Evolutionary conservation across 371 early-diverging fungal species (phyloP).

Genomic region (Saksenaea oblongispora): DNA sequence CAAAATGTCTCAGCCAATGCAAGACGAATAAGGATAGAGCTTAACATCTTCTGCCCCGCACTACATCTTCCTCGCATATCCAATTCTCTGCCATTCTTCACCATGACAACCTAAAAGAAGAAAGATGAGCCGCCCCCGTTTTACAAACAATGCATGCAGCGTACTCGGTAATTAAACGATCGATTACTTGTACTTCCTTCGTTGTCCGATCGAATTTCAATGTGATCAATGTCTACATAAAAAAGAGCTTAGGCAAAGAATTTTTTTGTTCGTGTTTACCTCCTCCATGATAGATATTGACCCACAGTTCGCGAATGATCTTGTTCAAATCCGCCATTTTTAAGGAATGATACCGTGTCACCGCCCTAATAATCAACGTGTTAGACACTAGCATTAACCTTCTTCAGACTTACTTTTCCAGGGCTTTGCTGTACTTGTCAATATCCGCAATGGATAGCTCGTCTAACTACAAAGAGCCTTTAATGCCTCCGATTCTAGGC

Average conservation of each 20-base stretch:
- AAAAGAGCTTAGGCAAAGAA: neutral
- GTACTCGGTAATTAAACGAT: slow-evolving; percentile 90
- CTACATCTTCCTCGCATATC: slow-evolving; percentile 99
- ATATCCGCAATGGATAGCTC: slow-evolving; percentile 83
- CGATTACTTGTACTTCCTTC: slow-evolving; percentile 68
- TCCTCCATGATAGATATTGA: slow-evolving; percentile 94
- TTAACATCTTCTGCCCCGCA: slow-evolving; percentile 99
- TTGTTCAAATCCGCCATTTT: slow-evolving; percentile 99
- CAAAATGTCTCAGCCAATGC: slow-evolving; percentile 98
- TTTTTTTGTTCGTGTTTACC: slow-evolving; percentile 52
- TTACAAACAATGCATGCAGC: slow-evolving; percentile 8
- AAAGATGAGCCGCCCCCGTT: neutral
- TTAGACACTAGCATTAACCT: neutral
- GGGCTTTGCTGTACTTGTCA: slow-evolving; percentile 82
- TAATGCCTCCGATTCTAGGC: neutral
- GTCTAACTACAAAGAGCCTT: slow-evolving; percentile 43
- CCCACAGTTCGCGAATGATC: slow-evolving; percentile 97
- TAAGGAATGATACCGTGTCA: slow-evolving; percentile 92
- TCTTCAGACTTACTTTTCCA: slow-evolving; percentile 67
- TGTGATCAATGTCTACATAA: slow-evolving; percentile 88
- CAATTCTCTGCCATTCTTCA: slow-evolving; percentile 87
- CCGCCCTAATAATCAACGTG: slow-evolving; percentile 62
- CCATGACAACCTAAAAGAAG: slow-evolving; percentile 84
- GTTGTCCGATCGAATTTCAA: slow-evolving; percentile 90
- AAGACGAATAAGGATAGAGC: slow-evolving; percentile 96